phyloP scores from a whole-genome alignment of 352 stramenopile genomes.

The Pythium periplocum region DNA sequence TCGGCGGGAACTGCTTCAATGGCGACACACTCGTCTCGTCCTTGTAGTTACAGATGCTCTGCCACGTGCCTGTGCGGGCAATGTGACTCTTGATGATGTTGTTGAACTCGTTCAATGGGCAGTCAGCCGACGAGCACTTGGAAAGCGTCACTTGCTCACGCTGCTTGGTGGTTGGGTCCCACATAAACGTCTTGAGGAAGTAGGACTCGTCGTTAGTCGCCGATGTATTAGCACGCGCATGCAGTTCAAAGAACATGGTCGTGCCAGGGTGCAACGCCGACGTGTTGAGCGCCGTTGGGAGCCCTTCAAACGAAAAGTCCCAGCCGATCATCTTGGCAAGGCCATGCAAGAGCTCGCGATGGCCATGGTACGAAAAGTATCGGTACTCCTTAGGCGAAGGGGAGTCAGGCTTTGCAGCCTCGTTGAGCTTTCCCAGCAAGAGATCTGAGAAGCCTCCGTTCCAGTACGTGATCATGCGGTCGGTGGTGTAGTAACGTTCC shows the following conservation, averaged over 20 bases:
- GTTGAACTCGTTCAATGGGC: conserved; percentile 70
- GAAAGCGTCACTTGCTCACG: conserved; percentile 63
- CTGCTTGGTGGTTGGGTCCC: conserved; percentile 48
- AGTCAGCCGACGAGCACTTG: conserved; percentile 76
- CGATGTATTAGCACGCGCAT: conserved; percentile 21
- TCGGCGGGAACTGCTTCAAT: conserved; percentile 14
- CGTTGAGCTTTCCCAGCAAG: conserved; percentile 56
- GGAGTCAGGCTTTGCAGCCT: conserved; percentile 35
- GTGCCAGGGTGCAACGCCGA: conserved; percentile 63
- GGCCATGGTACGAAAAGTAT: conserved; percentile 81
- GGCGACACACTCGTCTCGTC: conserved; percentile 11
- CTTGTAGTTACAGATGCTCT: conserved; percentile 78
- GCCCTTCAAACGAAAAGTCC: conserved; percentile 66
- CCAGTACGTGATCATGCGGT: conserved; percentile 81
- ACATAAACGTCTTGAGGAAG: conserved; percentile 72
- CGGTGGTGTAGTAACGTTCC: conserved; percentile 80
- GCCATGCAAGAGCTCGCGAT: conserved; percentile 73
- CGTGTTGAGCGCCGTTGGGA: conserved; percentile 60
- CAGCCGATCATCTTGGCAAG: conserved; percentile 77
- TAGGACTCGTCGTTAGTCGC: conserved; percentile 32
- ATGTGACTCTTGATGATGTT: conserved; percentile 68
- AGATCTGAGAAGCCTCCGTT: conserved; percentile 68
- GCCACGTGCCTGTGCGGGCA: conserved; percentile 62
- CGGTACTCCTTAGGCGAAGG: conserved; percentile 51
- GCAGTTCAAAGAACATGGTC: conserved; percentile 82